Conservation (phyloP, 129 eudicot species). For the Centella asiatica region DNA sequence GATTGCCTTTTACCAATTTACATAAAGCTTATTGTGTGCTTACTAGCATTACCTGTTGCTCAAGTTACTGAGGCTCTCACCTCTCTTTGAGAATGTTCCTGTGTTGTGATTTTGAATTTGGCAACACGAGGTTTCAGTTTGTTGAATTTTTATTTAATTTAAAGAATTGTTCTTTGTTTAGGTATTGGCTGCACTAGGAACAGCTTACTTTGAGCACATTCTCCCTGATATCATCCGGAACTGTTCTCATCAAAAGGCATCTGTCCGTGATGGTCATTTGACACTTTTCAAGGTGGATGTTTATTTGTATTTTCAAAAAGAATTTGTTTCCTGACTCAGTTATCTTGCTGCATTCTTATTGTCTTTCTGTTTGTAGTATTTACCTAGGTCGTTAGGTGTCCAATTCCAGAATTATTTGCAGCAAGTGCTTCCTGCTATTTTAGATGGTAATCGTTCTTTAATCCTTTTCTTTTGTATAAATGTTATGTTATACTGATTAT, state of each 20-base stretch:
- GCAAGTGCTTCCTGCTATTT: conserved; percentile 89
- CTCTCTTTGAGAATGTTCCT: background rate
- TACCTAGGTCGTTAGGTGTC: conserved; percentile 89
- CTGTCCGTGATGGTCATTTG: conserved; percentile 95
- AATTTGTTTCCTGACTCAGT: background rate
- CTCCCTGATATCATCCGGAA: conserved; percentile 90
- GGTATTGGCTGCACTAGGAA: conserved; percentile 98
- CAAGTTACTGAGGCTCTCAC: background rate
- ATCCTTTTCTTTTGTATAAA: background rate
- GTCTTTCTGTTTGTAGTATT: conserved; percentile 43
- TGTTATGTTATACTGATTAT: conserved; percentile 1
- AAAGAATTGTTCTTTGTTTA: conserved; percentile 10
- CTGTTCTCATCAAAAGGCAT: conserved; percentile 89
- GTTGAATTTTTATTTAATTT: background rate
- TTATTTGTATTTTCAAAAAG: background rate
- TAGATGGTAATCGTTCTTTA: conserved; percentile 53
- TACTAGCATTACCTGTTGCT: background rate
- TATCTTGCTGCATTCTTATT: background rate
- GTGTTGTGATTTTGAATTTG: background rate
- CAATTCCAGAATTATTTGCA: conserved; percentile 93
- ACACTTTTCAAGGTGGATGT: conserved; percentile 72
- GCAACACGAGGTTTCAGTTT: background rate
- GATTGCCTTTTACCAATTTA: background rate
- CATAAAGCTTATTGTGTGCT: background rate
- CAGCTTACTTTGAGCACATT: conserved; percentile 65